Base-by-base conservation (phyloP, 768 basidiomycete genomes). In the Leccinum rimulosum region DNA sequence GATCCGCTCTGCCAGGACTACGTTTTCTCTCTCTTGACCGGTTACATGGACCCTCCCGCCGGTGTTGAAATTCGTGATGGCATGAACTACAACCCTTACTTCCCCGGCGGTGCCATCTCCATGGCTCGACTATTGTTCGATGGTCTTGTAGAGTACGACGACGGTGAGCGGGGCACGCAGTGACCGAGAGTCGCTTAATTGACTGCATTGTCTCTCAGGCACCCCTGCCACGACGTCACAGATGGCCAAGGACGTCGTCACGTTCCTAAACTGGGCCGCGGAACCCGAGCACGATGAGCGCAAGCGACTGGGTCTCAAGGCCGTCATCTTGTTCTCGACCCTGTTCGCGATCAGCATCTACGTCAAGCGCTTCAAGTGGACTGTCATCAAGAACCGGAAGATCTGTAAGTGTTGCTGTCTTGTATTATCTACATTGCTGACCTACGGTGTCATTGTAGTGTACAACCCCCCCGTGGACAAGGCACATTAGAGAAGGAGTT, bases 71-170 rank as follows among this genome's bases (percentile, higher is more conserved):
- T 96, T 64, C 93, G 92, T 74, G 96, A 98, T 54, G 96, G 93
- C 65, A 91, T 98, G 93, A 97, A 95, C 84, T 98, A 97, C 83
- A 94, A 93, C 79, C 94, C 95, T 19, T 98, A 89, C 81, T 99
- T 99, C 90, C 96, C 96, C 45, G 95, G 97, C 56, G 96, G 95
- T 69, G 95, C 95, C 64, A 98, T 98, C 61, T 91, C 93, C 71
- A 99, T 99, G 97, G 95, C 93, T 54, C 93, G 96, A 70, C 86
- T 98, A 36, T 79, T 98, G 64, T 98, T 91, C 72, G 97, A 98
- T 68, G 95, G 93, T 40, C 75, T 98, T 49, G 96, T 98, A 57
- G 97, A 99, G 75, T 99, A 91, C 73, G 91, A 93, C 0, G 97
- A 99, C 72, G 94, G 93, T 89, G 61, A 66, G 84, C 67, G 25